Evolutionary conservation across 2,329 filamentous ascomycete species (phyloP).

Genomic region (Hypoxylon sp.): DNA sequence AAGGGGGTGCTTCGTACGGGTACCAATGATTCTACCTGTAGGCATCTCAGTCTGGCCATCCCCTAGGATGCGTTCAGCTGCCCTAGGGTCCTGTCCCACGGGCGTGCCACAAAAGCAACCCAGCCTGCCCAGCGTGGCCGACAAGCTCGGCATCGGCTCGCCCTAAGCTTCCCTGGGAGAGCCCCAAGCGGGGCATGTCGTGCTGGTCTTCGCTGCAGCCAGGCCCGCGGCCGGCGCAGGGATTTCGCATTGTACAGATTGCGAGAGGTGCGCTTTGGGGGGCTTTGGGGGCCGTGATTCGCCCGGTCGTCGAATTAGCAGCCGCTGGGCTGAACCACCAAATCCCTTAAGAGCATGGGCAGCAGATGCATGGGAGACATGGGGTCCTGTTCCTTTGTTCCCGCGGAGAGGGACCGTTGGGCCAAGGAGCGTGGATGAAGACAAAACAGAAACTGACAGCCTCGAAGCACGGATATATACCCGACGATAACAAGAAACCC

Average conservation of each 20-base stretch:
- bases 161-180: slow-evolving; percentile 1
- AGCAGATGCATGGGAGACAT: not conserved
- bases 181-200: slow-evolving; percentile 31
- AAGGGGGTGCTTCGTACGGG: not conserved
- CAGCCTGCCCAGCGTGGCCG: no score
- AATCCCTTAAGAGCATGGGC: slow-evolving; percentile 8
- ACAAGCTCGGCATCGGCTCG: slow-evolving; percentile 24
- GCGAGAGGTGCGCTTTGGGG: slow-evolving; percentile 17
- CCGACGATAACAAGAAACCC: slow-evolving; percentile 24
- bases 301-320: slow-evolving; percentile 36
- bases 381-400: not conserved
- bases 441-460: slow-evolving; percentile 2
- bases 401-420: not conserved
- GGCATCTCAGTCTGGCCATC: not conserved
- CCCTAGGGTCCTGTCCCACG: slow-evolving; percentile 11
- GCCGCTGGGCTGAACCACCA: slow-evolving; percentile 40
- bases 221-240: slow-evolving; percentile 40
- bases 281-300: slow-evolving; percentile 38
- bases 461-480: slow-evolving; percentile 13
- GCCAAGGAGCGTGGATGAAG: slow-evolving; percentile 1
- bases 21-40: slow-evolving; percentile 5
- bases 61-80: slow-evolving; percentile 17
- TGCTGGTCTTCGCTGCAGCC: no score
- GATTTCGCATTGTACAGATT: no score
- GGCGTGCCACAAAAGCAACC: not conserved